Evolutionary conservation across 208 protist species (phyloP), one percentile per base, ranked within the genome.

Genomic region (Lotmaria passim): DNA sequence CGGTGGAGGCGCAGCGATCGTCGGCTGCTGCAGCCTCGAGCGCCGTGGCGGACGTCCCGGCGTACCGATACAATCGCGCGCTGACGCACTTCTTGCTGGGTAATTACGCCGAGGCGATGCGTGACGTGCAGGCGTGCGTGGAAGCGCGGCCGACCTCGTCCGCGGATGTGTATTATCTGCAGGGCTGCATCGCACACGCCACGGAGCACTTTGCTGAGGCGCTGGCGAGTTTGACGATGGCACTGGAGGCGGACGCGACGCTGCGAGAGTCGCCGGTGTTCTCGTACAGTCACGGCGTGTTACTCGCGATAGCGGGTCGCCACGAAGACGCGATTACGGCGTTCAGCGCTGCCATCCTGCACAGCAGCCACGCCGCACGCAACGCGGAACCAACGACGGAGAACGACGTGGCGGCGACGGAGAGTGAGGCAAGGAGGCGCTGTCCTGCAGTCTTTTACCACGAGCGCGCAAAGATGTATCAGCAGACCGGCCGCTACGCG

Each of bases 401-500:
- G n/a, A n/a, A n/a, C n/a, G n/a, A n/a, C n/a, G n/a, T n/a, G n/a
- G n/a, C n/a, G n/a, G 38, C 38, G 28, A 15, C 36, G 52, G 52
- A 1, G 41, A 12, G 30, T 38, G 41, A 41, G 3, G 5, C 38
- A 36, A n/a, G 5, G 50, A n/a, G 5, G n/a, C 56, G 47, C 15
- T 39, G n/a, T 15, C 62, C 43, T 2, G 11, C 62, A 6, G 50
- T 56, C 6, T 94, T 85, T 44, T 72, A 82, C 64, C 90, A 97
- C 65, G 93, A 96, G 61, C 86, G 93, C 0, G 95, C 93, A 2
- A 98, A 96, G 72, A 69, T 82, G 2, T 79, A 80, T 30, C 93
- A 98, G 79, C 61, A 79, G 44, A 64, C 92, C 2, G 83, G 81
- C 8, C 51, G 88, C 53, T 57, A 77, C n/a, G 73, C 39, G 6